Conservation (phyloP, 805 yeast genomes). For the Lipomyces orientalis region DNA sequence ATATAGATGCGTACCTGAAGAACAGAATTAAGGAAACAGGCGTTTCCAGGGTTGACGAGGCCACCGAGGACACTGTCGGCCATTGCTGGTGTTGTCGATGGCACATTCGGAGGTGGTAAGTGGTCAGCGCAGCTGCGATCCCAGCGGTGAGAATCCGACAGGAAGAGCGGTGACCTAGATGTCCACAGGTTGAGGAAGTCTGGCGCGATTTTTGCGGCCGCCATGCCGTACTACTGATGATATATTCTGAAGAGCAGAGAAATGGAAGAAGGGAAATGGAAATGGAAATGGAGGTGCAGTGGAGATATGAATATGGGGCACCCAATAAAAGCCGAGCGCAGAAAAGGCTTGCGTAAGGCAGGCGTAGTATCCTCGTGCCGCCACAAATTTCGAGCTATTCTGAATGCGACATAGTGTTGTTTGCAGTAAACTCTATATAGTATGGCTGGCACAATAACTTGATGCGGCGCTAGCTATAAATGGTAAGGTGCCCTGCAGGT, state of each 20-base stretch:
- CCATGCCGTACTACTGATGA: neutral
- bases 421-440: neutral
- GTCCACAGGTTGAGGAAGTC: slow-evolving; percentile 22
- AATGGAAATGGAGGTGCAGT: neutral
- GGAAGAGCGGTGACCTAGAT: neutral
- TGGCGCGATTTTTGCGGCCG: slow-evolving; percentile 7
- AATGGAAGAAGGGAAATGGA: neutral
- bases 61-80: slow-evolving; percentile 59
- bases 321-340: neutral
- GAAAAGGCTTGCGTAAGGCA: neutral
- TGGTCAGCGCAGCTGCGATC: neutral
- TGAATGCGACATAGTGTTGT: neutral
- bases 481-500: neutral
- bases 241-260: neutral
- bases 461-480: neutral
- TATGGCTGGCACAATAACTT: neutral
- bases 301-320: neutral
- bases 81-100: neutral
- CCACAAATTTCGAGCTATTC: neutral
- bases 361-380: neutral
- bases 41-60: slow-evolving; percentile 84
- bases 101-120: neutral
- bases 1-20: slow-evolving; percentile 54
- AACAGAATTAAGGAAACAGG: slow-evolving; percentile 92
- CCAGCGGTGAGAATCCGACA: neutral